These are phyloP conservation scores for Trichoderma semiorbis DNA, from an alignment of 2,329 filamentous ascomycete genomes.

Conservation along the genomic window DNA sequence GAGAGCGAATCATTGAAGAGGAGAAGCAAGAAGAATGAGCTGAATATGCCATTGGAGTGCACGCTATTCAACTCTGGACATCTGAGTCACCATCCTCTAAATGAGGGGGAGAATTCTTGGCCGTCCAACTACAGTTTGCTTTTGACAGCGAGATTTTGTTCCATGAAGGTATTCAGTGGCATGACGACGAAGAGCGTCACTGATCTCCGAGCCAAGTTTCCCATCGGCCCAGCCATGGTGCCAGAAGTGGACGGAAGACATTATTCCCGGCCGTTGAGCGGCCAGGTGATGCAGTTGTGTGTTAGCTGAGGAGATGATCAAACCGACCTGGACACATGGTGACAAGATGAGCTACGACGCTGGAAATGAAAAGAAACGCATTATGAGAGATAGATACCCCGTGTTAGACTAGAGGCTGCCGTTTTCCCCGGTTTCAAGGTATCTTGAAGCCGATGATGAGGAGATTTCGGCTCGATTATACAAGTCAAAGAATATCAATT, in stretches of 20 bases:
- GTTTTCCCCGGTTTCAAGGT: background rate
- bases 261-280: background rate
- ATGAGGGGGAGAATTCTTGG: background rate
- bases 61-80: background rate
- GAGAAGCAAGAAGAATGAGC: conserved; percentile 31
- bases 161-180: too few species aligned
- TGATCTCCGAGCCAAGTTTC: background rate
- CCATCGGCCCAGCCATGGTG: background rate
- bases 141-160: background rate
- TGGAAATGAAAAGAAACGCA: background rate
- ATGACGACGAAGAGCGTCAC: background rate
- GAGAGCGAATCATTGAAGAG: conserved; percentile 57
- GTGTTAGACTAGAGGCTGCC: background rate
- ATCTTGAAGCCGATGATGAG: background rate
- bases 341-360: background rate
- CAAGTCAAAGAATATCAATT: background rate
- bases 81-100: background rate
- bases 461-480: background rate
- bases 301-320: background rate
- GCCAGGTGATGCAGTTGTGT: background rate
- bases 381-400: conserved; percentile 1
- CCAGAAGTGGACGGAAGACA: background rate
- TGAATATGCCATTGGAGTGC: background rate
- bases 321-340: background rate
- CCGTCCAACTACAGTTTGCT: background rate